Evolutionary conservation across 148 eudicot species (phyloP), one percentile per base, ranked within the genome.

Genomic region (Heliamphora exappendiculata): DNA sequence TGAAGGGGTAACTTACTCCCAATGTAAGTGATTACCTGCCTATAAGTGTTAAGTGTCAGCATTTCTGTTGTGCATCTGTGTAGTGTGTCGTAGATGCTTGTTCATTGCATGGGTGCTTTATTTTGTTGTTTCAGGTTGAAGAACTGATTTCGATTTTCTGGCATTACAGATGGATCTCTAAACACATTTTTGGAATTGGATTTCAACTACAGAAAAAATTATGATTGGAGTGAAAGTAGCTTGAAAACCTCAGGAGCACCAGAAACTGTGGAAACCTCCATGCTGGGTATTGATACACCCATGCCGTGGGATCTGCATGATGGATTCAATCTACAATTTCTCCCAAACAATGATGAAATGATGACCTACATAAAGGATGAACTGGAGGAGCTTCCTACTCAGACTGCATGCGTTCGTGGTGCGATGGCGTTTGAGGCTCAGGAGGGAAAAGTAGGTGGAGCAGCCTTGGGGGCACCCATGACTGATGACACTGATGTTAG

Each of bases 221-320:
- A 80, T 41, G 64, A 74, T 78, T 76, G 78, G 75, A 79, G 81
- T 72, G 83, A 73, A 80, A 78, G 75, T 80, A 86, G 80, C 76
- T 75, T 78, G 19, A 84, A 84, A 67, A 77, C 73, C 28, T 77
- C 44, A 50, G 84, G 78, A 65, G 76, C 12, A 63, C 36, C 81
- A 65, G 70, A 73, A 65, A 55, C 31, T 42, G 64, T 71, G 75
- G 81, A 82, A 62, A 49, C 78, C 5, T 77, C 75, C 39, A 19
- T 74, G 34, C 45, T 77, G 59, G 74, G 70, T 68, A 17, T 67
- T 29, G 76, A 76, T 39, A 28, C 19, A 59, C 51, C 74, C 66
- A 58, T 34, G 20, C 72, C 68, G 8, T 77, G 75, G 80, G 50
- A 64, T 75, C 76, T 31, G 65, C 31, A 64, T 78, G 77, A 17